Base-by-base conservation (phyloP, 192 early-diverging fungal genomes). In the Coemansia pectinata region DNA sequence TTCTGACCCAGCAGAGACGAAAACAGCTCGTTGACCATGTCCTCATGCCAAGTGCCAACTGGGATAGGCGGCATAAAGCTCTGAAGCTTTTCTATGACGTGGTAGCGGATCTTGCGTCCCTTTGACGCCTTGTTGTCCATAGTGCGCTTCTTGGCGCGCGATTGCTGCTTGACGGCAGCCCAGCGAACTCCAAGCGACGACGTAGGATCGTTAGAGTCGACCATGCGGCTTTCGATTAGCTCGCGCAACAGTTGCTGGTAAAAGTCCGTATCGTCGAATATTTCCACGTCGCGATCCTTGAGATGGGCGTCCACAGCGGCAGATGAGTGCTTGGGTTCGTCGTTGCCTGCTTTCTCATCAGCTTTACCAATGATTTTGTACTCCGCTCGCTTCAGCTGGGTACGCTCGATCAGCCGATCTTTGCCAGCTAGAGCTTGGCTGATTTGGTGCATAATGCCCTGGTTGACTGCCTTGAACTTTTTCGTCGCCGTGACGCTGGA, bases 201-300 rank as follows among this genome's bases (percentile, higher is more conserved):
- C n/a, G 90, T 85, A 3, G 93, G 93, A 52, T 97, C 96, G 70
- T 97, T 95, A 19, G 91, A 91, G 65, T 95, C 93, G 9, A 90
- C 88, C 93, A 96, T 96, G 31, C 94, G 86, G 59, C 89, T 91
- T 75, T 99, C 97, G 50, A 99, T 96, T 62, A 99, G 79, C 83
- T 99, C 97, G 50, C 95, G 92, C 65, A 99, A 70, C 50, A 96
- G 85, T 60, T 94, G 93, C 69, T 94, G 91, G 77, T 99, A 99
- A 76, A 94, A 99, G 78, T 99, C 97, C 1, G 89, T 87, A 70
- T 99, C 97, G 71, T 99, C 97, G 84, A 97, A 99, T 34, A 99
- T 90, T 60, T 98, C 93, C 11, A 78, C 66, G 33, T 84, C 77
- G 0, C 61, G 74, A 23, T 84, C 71, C 31, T 76, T 75, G 11